phyloP scores from a whole-genome alignment of 1,284 basidiomycete genomes.

The Porodaedalea pini region DNA sequence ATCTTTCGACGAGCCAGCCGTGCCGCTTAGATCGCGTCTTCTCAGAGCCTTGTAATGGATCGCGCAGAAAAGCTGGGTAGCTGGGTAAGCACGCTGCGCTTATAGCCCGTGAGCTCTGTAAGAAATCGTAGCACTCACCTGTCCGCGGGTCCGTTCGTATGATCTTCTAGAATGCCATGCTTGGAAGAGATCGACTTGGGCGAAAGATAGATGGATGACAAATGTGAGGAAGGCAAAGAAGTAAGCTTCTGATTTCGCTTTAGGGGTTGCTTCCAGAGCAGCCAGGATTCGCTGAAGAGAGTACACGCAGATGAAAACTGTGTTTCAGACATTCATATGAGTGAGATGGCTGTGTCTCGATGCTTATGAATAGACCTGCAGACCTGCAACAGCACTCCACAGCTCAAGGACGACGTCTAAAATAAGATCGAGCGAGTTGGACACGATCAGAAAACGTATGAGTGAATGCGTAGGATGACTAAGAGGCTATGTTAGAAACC shows the following conservation, averaged over 20 bases:
- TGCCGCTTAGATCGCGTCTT: conserved; percentile 60
- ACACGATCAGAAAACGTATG: conserved; percentile 60
- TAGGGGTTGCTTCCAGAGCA: conserved; percentile 41
- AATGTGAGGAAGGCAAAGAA: conserved; percentile 67
- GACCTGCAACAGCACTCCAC: conserved; percentile 60
- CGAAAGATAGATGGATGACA: conserved; percentile 64
- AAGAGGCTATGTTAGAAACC: neutral
- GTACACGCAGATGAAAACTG: conserved; percentile 56
- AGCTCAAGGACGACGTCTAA: conserved; percentile 54
- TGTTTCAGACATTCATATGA: conserved; percentile 28
- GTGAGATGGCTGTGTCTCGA: neutral
- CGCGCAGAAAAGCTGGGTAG: conserved; percentile 68
- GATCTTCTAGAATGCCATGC: conserved; percentile 62
- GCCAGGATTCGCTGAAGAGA: conserved; percentile 57
- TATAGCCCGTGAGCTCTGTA: too few relatives aligned
- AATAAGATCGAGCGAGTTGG: conserved; percentile 72
- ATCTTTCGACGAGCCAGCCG: conserved; percentile 33
- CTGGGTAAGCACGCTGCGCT: too few relatives aligned
- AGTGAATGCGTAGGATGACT: conserved; percentile 54
- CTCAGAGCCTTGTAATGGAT: conserved; percentile 68
- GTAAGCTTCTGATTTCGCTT: conserved; percentile 56
- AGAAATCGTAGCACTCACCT: conserved; percentile 2
- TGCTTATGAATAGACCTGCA: conserved; percentile 27
- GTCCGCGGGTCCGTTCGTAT: conserved; percentile 64
- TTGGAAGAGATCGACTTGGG: conserved; percentile 62